Percentiles rank a stretch among this genome's conserved stretches.
Conservation (phyloP, 2,329 filamentous ascomycete genomes). For the Aspergillus floridensis region DNA sequence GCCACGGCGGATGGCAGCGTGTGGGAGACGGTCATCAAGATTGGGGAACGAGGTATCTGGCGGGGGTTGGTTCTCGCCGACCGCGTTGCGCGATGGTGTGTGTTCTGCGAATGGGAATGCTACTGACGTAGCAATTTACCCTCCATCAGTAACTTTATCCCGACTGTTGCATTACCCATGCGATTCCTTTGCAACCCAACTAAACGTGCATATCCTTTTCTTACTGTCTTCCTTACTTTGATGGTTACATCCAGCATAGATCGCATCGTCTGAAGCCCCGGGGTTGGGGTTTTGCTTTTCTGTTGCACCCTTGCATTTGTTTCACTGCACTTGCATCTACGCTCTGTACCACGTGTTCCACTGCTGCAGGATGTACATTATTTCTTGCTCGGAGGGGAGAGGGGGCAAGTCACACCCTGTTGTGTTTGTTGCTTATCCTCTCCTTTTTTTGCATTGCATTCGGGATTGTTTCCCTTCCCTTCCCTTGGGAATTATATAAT, state of each 20-base stretch:
- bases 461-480: background rate
- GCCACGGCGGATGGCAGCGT: constrained; percentile 51
- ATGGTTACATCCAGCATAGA: background rate
- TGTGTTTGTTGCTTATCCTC: no score
- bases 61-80: constrained; percentile 63
- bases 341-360: background rate
- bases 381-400: background rate
- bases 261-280: background rate
- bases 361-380: background rate
- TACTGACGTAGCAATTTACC: constrained; percentile 33
- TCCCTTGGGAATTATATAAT: background rate
- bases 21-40: constrained; percentile 68
- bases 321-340: background rate
- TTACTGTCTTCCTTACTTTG: background rate
- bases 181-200: background rate
- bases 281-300: background rate
- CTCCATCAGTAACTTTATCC: no score
- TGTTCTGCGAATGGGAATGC: constrained; percentile 67
- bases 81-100: constrained; percentile 65
- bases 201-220: background rate
- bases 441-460: no score
- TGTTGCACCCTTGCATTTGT: background rate
- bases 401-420: no score
- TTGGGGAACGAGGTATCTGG: constrained; percentile 63
- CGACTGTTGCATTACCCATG: no score